These are phyloP conservation scores for Ceratobasidium sp. DNA, from an alignment of 1,284 basidiomycete species.

Conservation along the genomic window DNA sequence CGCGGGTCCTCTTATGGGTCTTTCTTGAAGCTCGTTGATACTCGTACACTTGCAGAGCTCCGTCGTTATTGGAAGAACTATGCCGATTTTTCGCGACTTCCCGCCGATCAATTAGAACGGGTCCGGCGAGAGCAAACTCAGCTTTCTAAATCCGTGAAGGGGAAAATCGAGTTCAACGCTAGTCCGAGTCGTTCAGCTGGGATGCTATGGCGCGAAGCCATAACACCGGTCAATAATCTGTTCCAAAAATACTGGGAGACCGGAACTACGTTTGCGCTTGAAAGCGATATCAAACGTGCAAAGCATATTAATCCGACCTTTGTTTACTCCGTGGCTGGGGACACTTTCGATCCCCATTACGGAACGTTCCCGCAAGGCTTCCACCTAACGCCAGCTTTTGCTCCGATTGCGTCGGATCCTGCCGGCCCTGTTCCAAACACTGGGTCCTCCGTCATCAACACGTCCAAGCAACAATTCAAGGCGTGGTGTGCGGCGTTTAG, in stretches of 20 bases:
- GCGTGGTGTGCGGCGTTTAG: conserved; percentile 21
- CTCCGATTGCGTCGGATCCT: not conserved
- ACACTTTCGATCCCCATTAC: conserved; percentile 14
- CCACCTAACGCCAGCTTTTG: conserved; percentile 8
- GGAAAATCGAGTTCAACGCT: not conserved
- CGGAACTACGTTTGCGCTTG: not conserved
- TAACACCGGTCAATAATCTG: not conserved
- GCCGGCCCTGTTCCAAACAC: not conserved
- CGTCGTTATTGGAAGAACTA: conserved; percentile 23
- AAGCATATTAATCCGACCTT: conserved; percentile 20
- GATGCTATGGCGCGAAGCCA: conserved; percentile 11
- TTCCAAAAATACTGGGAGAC: conserved; percentile 38
- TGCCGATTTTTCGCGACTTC: not conserved
- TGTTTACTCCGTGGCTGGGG: conserved; percentile 20
- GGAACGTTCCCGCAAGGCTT: conserved; percentile 31
- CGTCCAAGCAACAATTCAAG: conserved; percentile 7
- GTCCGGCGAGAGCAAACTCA: not conserved
- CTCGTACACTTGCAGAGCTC: not conserved
- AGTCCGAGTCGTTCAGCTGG: conserved; percentile 22
- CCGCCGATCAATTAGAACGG: not conserved
- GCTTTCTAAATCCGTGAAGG: not conserved
- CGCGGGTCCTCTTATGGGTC: not conserved
- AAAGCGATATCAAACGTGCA: not conserved
- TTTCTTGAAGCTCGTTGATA: conserved; percentile 8
- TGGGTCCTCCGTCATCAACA: not conserved